phyloP scores from a whole-genome alignment of 1,284 basidiomycete genomes.

The Trametes pubescens region DNA sequence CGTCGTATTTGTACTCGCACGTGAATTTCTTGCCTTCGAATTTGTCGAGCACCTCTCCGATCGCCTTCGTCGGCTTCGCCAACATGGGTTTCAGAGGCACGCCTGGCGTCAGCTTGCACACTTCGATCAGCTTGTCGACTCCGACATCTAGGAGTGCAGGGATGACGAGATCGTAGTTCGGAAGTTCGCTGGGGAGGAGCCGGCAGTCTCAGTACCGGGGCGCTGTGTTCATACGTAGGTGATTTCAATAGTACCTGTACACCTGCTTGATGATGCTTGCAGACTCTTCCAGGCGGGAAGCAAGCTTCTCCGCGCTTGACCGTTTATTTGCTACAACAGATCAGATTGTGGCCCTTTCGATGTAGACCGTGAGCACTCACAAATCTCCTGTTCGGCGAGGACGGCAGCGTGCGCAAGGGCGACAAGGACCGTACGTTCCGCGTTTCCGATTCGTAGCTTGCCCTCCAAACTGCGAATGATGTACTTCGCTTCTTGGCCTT shows the following conservation, averaged over 20 bases:
- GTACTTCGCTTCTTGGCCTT: constrained; percentile 92
- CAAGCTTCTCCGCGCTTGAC: constrained; percentile 78
- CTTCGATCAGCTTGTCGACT: constrained; percentile 71
- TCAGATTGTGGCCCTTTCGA: background rate
- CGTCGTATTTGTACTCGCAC: constrained; percentile 99
- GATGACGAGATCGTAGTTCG: constrained; percentile 93
- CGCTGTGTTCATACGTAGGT: background rate
- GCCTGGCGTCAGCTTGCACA: constrained; percentile 94
- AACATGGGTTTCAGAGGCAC: constrained; percentile 99
- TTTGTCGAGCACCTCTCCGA: constrained; percentile 97
- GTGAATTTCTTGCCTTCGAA: constrained; percentile 98
- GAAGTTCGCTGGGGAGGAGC: constrained; percentile 77
- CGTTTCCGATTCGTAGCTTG: constrained; percentile 96
- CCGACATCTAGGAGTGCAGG: constrained; percentile 89
- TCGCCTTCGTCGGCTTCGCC: constrained; percentile 99
- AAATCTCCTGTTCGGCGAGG: constrained; percentile 73
- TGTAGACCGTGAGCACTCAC: constrained; percentile 14
- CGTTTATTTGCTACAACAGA: constrained; percentile 68
- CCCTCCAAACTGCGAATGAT: constrained; percentile 96
- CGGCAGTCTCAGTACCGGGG: background rate
- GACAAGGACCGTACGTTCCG: constrained; percentile 92
- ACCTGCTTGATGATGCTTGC: constrained; percentile 87
- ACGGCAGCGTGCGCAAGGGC: constrained; percentile 89
- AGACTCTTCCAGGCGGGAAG: constrained; percentile 81
- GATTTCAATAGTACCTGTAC: constrained; percentile 73